Evolutionary conservation across 805 yeast species (phyloP).

Genomic region (Wickerhamiella sorbophila): DNA sequence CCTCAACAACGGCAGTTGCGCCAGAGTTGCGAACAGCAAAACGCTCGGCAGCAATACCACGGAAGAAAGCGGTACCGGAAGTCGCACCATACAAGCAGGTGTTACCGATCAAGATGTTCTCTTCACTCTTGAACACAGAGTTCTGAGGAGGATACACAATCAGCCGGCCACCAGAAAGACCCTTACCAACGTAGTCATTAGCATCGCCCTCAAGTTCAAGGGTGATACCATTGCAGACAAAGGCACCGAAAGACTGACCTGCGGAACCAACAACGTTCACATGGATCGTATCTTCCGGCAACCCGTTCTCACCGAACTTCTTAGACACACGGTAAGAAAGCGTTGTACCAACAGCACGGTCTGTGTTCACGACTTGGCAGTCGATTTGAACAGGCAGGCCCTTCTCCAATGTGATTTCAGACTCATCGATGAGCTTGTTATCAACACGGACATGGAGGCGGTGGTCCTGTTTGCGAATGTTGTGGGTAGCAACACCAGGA

Average conservation of each 20-base stretch:
- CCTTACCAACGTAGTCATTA: constrained; percentile 96
- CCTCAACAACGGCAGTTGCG: constrained; percentile 92
- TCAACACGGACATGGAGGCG: constrained; percentile 84
- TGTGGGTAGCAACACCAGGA: constrained; percentile 91
- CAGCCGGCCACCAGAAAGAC: constrained; percentile 88
- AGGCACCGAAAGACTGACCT: constrained; percentile 98
- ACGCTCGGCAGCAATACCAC: constrained; percentile 97
- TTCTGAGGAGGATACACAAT: constrained; percentile 83
- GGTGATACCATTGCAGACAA: constrained; percentile 90
- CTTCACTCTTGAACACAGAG: constrained; percentile 81
- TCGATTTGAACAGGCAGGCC: constrained; percentile 94
- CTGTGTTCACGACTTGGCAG: constrained; percentile 87
- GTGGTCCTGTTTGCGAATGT: constrained; percentile 88
- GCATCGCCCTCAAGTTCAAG: constrained; percentile 94
- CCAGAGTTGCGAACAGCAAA: constrained; percentile 98
- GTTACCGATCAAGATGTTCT: constrained; percentile 91
- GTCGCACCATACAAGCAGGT: constrained; percentile 98
- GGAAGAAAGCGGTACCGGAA: constrained; percentile 79
- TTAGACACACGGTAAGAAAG: constrained; percentile 88
- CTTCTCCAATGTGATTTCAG: constrained; percentile 86
- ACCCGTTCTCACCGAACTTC: constrained; percentile 79
- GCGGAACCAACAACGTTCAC: constrained; percentile 87
- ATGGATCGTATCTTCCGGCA: constrained; percentile 93
- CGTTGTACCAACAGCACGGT: constrained; percentile 91
- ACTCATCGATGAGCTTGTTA: constrained; percentile 89